A percentile compares a stretch with the other conserved stretches of the same genome.
Evolutionary conservation across 495 filamentous ascomycete species (phyloP).

Genomic region (Hypoxylon lenormandii): DNA sequence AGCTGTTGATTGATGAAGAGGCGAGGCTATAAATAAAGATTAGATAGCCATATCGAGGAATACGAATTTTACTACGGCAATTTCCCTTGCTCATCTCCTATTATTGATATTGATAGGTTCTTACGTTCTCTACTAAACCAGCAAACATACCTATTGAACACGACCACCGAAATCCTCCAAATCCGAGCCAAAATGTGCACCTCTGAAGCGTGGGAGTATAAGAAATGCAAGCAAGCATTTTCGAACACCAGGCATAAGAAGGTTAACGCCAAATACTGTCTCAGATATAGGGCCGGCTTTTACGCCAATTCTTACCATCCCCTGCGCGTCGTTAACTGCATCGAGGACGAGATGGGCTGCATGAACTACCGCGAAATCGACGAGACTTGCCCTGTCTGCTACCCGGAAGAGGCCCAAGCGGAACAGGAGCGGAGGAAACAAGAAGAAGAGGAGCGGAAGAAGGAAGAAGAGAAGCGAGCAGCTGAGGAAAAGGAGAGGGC

Average conservation of each 20-base stretch:
- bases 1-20: background rate
- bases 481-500: slow-evolving; percentile 1
- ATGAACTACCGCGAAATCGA: slow-evolving; percentile 16
- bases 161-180: too few species aligned
- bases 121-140: too few species aligned
- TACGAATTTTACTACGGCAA: too few species aligned
- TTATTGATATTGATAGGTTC: too few species aligned
- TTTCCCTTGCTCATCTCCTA: too few species aligned
- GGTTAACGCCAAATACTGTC: slow-evolving; percentile 4
- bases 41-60: background rate
- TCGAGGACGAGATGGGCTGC: slow-evolving; percentile 6
- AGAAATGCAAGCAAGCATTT: slow-evolving; percentile 10
- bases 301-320: slow-evolving; percentile 27
- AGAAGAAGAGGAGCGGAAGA: slow-evolving; percentile 3
- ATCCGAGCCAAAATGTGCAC: background rate
- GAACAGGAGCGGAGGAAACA: slow-evolving; percentile 24
- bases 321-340: slow-evolving; percentile 11
- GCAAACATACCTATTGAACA: too few species aligned
- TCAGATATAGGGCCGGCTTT: slow-evolving; percentile 4
- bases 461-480: background rate
- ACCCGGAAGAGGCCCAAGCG: slow-evolving; percentile 18
- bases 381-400: slow-evolving; percentile 34
- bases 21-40: background rate
- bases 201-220: slow-evolving; percentile 5
- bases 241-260: background rate